Conservation (phyloP, 345 rosid species). For the Euphorbia peplus region DNA sequence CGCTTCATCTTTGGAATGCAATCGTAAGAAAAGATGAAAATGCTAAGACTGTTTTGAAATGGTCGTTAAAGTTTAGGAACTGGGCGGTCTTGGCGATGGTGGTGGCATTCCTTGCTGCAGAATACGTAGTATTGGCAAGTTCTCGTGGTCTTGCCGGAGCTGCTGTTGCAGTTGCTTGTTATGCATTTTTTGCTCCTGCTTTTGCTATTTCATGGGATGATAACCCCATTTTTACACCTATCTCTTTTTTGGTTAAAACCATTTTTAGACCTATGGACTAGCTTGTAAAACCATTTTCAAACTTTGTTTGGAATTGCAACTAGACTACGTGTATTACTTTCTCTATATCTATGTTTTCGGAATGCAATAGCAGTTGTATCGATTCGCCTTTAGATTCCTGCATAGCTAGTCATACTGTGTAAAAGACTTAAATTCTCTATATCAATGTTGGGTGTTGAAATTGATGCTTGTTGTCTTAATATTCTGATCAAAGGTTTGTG, state of each 20-base stretch:
- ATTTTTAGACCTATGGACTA: too few relatives aligned
- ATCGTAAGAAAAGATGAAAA: background rate
- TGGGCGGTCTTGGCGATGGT: background rate
- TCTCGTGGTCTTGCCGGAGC: background rate
- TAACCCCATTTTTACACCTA: too few relatives aligned
- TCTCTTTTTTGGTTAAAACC: too few relatives aligned
- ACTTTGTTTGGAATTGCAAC: too few relatives aligned
- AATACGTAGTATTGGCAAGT: background rate
- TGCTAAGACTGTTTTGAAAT: background rate
- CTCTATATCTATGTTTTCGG: too few relatives aligned
- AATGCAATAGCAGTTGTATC: too few relatives aligned
- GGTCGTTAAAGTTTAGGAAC: background rate
- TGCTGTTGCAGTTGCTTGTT: background rate
- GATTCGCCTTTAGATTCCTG: too few relatives aligned
- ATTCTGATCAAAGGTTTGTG: constrained; percentile 75
- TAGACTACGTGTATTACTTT: too few relatives aligned
- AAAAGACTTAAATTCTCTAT: too few relatives aligned
- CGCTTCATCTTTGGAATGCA: background rate
- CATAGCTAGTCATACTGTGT: too few relatives aligned
- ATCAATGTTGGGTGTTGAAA: constrained; percentile 63
- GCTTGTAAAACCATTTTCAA: too few relatives aligned
- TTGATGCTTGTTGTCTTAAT: constrained; percentile 81
- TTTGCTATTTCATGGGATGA: background rate
- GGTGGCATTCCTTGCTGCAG: background rate
- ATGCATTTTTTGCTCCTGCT: background rate